Conservation (phyloP, 495 filamentous ascomycete species). For the Lentithecium fluviatile region DNA sequence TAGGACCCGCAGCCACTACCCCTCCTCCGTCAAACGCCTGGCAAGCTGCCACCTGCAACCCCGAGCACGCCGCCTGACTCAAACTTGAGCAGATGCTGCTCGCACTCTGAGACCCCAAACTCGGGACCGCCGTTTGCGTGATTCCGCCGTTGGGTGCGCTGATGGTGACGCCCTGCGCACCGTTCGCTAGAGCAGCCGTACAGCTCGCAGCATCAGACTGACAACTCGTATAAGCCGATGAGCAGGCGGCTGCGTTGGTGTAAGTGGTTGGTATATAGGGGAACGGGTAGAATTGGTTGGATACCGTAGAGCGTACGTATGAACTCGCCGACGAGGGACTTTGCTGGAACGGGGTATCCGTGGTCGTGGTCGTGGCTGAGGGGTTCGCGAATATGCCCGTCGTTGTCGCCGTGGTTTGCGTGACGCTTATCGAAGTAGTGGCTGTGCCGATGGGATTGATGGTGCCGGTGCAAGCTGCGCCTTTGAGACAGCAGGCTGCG, state of each 20-base stretch:
- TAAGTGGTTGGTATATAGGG: conserved; percentile 67
- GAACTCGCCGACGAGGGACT: conserved; percentile 6
- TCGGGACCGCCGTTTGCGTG: conserved; percentile 50
- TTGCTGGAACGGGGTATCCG: conserved; percentile 8
- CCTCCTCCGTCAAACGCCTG: conserved; percentile 37
- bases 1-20: conserved; percentile 8
- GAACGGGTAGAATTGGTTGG: conserved; percentile 64
- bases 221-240: conserved; percentile 65
- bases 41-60: conserved; percentile 57
- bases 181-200: conserved; percentile 47
- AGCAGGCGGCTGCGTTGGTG: conserved; percentile 60
- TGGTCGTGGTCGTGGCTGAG: conserved; percentile 8
- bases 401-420: neutral
- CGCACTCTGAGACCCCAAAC: conserved; percentile 50
- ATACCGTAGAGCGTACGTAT: conserved; percentile 30
- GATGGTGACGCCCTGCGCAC: conserved; percentile 61
- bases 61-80: conserved; percentile 59
- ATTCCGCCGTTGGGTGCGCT: conserved; percentile 57
- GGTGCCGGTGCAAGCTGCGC: conserved; percentile 62
- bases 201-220: conserved; percentile 63
- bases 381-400: neutral
- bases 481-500: conserved; percentile 65
- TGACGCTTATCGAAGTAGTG: neutral
- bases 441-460: conserved; percentile 38
- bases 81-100: conserved; percentile 66